Base-by-base conservation (phyloP, 257 asterid genomes). In the Oldenlandia corymbosa region DNA sequence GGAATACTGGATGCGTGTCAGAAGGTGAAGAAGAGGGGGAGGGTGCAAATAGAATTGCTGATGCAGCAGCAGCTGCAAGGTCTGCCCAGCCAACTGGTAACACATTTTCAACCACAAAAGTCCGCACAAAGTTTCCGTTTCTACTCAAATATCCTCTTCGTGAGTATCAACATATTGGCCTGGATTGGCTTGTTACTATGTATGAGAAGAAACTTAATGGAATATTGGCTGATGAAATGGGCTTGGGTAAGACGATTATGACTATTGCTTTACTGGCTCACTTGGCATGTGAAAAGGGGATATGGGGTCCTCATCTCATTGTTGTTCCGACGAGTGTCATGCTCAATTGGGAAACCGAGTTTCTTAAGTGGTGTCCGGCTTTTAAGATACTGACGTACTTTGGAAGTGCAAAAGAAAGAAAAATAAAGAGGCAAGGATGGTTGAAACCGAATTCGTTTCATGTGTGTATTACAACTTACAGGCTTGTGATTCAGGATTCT, bases 321-420 rank as follows among this genome's bases (percentile, higher is more conserved):
- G 99, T 93, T 55, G 99, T 93, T 60, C 99, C 99, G 37, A 93
- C 99, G 52, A 93, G 99, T 73, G 99, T 93, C 76, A 90, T 93
- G 99, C 97, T 93, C 70, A 93, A 93, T 81, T 93, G 99, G 99
- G 97, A 93, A 76, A 93, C 99, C 1, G 99, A 93, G 81, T 90
- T 93, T 79, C 96, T 93, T 16, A 93, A 86, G 66, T 93, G 99
- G 99, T 90, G 97, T 75, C 99, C 99, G 51, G 99, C 99, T 71
- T 90, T 93, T 80, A 93, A 93, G 83, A 90, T 93, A 69, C 78
- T 93, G 90, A 93, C 99, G 9, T 93, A 93, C 78, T 93, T 93
- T 80, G 99, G 99, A 70, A 90, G 96, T 80, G 99, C 96, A 51
- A 93, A 93, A 80, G 97, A 90, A 75, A 87, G 99, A 76, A 90